Percentiles rank a stretch among this genome's conserved stretches.
Evolutionary conservation across 352 stramenopile genomes (phyloP).

Genomic region (Phytopythium mirpurense): DNA sequence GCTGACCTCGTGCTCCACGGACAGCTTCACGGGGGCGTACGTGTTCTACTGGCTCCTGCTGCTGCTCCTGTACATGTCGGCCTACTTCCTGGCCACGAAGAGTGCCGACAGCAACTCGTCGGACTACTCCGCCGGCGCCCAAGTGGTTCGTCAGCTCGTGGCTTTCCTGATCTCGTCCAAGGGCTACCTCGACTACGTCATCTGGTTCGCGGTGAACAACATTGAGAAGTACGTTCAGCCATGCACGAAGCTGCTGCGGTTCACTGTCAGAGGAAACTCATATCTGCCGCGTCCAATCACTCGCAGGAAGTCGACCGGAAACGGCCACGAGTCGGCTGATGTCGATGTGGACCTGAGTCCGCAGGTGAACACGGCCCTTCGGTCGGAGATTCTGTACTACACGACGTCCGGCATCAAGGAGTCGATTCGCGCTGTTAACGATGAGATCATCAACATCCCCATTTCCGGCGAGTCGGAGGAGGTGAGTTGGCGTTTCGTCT

Average conservation of each 20-base stretch:
- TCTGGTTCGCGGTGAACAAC: slow-evolving; percentile 89
- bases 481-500: slow-evolving; percentile 16
- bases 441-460: slow-evolving; percentile 73
- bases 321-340: slow-evolving; percentile 60
- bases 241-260: neutral
- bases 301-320: slow-evolving; percentile 27
- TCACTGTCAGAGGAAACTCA: too few relatives aligned
- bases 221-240: slow-evolving; percentile 49
- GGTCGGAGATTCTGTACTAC: slow-evolving; percentile 88
- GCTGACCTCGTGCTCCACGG: slow-evolving; percentile 5
- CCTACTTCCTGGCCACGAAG: slow-evolving; percentile 83
- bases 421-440: slow-evolving; percentile 65
- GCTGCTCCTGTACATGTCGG: slow-evolving; percentile 85
- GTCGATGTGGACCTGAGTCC: slow-evolving; percentile 83
- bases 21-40: slow-evolving; percentile 78
- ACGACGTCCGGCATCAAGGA: slow-evolving; percentile 88
- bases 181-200: slow-evolving; percentile 85
- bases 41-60: slow-evolving; percentile 88
- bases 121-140: slow-evolving; percentile 42
- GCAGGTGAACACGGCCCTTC: slow-evolving; percentile 84
- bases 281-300: too few relatives aligned
- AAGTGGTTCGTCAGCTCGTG: slow-evolving; percentile 79
- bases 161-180: slow-evolving; percentile 81
- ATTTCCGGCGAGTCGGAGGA: slow-evolving; percentile 75
- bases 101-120: slow-evolving; percentile 44